phyloP scores from a whole-genome alignment of 768 basidiomycete species.

The Trametes gibbosa region DNA sequence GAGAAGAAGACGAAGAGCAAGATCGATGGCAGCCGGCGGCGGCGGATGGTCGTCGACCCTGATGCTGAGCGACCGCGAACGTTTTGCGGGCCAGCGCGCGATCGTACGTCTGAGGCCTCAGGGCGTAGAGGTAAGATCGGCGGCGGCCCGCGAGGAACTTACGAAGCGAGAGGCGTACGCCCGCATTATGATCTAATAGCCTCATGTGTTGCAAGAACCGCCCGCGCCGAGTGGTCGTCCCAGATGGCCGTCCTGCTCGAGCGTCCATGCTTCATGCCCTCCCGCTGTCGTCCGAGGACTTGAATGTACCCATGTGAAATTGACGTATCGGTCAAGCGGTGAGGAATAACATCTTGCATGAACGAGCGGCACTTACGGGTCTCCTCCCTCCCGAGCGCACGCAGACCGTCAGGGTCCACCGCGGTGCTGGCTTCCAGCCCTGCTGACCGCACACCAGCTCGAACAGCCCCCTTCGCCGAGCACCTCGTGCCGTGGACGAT shows the following conservation, averaged over 20 bases:
- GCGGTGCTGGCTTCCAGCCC: neutral
- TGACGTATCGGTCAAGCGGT: no score
- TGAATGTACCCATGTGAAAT: no score
- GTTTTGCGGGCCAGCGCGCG: neutral
- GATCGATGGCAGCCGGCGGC: neutral
- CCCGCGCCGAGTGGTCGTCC: neutral
- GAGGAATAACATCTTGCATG: no score
- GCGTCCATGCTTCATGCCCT: no score
- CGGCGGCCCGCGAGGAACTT: neutral
- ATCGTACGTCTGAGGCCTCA: neutral
- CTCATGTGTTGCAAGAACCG: slow-evolving; percentile 5
- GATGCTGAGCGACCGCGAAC: slow-evolving; percentile 1
- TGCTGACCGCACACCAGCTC: neutral
- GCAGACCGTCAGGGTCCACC: neutral
- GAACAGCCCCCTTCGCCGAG: neutral
- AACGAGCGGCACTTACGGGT: no score
- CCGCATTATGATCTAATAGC: slow-evolving; percentile 7
- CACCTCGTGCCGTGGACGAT: slow-evolving; percentile 8
- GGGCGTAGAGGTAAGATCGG: neutral
- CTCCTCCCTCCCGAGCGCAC: no score
- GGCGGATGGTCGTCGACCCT: neutral
- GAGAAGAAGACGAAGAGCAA: neutral
- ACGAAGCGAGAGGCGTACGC: neutral
- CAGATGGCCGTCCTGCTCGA: neutral
- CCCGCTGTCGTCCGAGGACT: no score